A percentile compares a stretch with the other conserved stretches of the same genome.
Evolutionary conservation across 108 stramenopile genomes (phyloP).

Genomic region (Stephanodiscus minutulus): DNA sequence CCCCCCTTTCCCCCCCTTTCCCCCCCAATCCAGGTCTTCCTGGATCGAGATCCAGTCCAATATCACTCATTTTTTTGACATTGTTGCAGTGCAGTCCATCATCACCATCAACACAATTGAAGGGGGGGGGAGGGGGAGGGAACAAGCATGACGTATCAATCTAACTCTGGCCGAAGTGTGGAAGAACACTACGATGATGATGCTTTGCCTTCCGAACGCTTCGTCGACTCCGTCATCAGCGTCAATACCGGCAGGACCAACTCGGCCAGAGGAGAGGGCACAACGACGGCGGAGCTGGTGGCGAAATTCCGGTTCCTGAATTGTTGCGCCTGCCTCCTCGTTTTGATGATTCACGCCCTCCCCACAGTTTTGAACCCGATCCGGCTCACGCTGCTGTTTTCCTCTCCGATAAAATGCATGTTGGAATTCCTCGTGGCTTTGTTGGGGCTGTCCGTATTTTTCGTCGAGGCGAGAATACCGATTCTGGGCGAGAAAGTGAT

Average conservation of each 20-base stretch:
- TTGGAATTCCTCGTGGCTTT: slow-evolving; percentile 14
- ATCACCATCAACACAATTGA: no score
- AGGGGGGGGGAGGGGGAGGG: no score
- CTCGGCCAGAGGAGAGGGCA: slow-evolving; percentile 32
- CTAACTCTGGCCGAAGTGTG: neutral
- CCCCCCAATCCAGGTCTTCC: no score
- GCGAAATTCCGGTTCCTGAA: slow-evolving; percentile 39
- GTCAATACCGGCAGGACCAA: slow-evolving; percentile 28
- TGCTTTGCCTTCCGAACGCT: neutral
- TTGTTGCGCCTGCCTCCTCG: slow-evolving; percentile 12
- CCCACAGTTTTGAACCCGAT: slow-evolving; percentile 31
- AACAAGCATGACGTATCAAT: neutral
- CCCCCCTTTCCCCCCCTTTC: no score
- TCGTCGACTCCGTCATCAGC: neutral
- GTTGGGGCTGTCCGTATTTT: slow-evolving; percentile 9
- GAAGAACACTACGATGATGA: neutral
- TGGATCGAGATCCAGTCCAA: no score
- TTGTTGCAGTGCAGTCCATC: no score
- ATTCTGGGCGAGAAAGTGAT: slow-evolving; percentile 27
- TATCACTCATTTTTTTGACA: no score
- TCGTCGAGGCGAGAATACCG: slow-evolving; percentile 27
- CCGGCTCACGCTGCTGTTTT: slow-evolving; percentile 11
- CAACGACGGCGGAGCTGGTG: slow-evolving; percentile 23
- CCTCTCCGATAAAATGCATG: slow-evolving; percentile 13
- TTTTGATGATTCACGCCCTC: slow-evolving; percentile 21